These are phyloP conservation scores for Pseudohalonectria lignicola DNA, from an alignment of 2,329 filamentous ascomycete species.

Conservation along the genomic window DNA sequence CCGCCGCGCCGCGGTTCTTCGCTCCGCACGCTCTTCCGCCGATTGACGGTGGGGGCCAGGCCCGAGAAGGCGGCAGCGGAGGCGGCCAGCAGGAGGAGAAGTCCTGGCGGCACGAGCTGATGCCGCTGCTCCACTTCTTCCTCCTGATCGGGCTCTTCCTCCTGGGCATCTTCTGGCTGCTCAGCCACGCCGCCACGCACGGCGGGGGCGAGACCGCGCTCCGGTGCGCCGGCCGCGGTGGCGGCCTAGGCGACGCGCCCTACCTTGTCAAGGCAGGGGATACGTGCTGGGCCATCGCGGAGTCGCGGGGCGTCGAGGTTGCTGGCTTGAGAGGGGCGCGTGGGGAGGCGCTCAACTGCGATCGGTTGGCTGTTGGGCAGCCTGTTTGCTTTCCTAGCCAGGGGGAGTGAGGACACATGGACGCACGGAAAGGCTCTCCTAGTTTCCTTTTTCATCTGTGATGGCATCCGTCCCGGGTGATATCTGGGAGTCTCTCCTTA, in stretches of 20 bases:
- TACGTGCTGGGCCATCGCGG: slow-evolving; percentile 41
- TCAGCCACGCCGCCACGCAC: slow-evolving; percentile 14
- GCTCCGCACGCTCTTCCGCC: slow-evolving; percentile 14
- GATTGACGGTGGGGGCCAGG: too few species aligned
- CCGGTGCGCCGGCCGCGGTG: slow-evolving; percentile 9
- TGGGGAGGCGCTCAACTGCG: slow-evolving; percentile 34
- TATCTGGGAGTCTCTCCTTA: too few species aligned
- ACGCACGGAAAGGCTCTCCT: too few species aligned
- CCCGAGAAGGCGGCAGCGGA: too few species aligned
- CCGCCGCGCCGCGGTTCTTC: slow-evolving; percentile 4
- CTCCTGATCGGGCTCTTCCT: slow-evolving; percentile 40
- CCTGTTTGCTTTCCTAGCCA: slow-evolving; percentile 2
- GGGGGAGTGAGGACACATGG: too few species aligned
- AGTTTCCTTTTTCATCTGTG: too few species aligned
- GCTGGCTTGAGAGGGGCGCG: slow-evolving; percentile 32
- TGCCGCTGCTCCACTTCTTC: slow-evolving; percentile 48
- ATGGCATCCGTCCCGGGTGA: too few species aligned
- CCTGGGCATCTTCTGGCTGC: slow-evolving; percentile 36
- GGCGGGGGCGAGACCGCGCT: neutral
- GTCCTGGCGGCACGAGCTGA: slow-evolving; percentile 40
- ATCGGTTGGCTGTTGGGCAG: slow-evolving; percentile 26
- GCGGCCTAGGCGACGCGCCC: slow-evolving; percentile 16
- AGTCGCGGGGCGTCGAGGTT: slow-evolving; percentile 31
- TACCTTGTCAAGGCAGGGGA: slow-evolving; percentile 34
- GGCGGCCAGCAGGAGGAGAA: slow-evolving; percentile 10